Base-by-base conservation (phyloP, 768 basidiomycete species). In the Hypholoma sublateritium region DNA sequence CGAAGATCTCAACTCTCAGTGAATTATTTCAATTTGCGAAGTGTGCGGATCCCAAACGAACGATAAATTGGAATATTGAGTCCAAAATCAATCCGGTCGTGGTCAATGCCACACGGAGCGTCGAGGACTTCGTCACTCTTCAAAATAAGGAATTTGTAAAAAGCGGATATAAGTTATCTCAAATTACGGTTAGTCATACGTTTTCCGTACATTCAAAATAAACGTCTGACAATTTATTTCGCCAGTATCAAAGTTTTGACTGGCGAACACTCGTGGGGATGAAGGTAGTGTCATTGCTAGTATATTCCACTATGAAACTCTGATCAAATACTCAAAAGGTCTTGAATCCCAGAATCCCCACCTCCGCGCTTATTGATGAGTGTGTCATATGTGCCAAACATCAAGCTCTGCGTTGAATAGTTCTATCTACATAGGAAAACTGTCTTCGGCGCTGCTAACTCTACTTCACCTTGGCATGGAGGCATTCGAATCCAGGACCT, bases 201-300 rank as follows among this genome's bases (percentile, higher is more conserved):
- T 2, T 34, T 32, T n/a, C 6, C 8, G 16, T 6, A 28, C 19
- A 46, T 17, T 11, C 2, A 24, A 52, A 37, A 39, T 25, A 4
- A 19, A 8, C 24, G n/a, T 9, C 32, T 46, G 4, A 50, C 55
- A 5, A 9, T 32, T 9, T 11, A 24, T 17, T 7, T 53, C 44
- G 21, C 6, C 61, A 91, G 88, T 89, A 83, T 61, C 88, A 93
- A 74, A 89, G 88, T 63, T 91, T 91, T 62, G 87, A 91, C 67
- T 93, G 91, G 91, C 77, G 89, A 62, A 86, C 89, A 13, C 67
- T 93, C 13, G 68, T 88, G 48, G 78, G 72, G 21, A 91, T 91
- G 87, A 89, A 88, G 80, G 84, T 80, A 59, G n/a, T 61, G 35
- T 47, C 28, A 48, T 24, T 16, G 13, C 6, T 24, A 24, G 25